phyloP scores from a whole-genome alignment of 352 stramenopile species.

The Pythium aristosporum region DNA sequence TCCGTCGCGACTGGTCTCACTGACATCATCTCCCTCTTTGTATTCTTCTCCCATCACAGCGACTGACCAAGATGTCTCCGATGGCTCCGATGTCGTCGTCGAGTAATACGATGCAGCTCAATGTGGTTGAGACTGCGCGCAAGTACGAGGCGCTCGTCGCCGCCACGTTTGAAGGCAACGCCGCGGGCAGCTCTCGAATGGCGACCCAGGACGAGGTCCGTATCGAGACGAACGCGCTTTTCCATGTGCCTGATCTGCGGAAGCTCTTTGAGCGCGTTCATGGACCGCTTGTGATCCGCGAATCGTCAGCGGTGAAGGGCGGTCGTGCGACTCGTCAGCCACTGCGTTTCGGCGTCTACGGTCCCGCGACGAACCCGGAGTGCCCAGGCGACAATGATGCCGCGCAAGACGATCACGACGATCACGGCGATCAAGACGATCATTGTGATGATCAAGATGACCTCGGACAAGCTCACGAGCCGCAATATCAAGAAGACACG shows the following conservation, averaged over 20 bases:
- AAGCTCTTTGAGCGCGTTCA: not conserved
- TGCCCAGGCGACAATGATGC: not conserved
- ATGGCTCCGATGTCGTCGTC: too few species aligned
- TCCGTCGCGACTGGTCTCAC: too few species aligned
- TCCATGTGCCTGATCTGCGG: not conserved
- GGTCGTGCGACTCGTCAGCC: not conserved
- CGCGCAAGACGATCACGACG: not conserved
- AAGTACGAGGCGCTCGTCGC: too few species aligned
- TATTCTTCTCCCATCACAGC: too few species aligned
- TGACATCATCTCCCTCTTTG: too few species aligned
- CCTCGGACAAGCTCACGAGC: too few species aligned
- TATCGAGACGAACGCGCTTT: not conserved
- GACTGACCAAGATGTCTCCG: too few species aligned
- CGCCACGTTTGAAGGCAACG: too few species aligned
- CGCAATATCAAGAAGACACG: too few species aligned
- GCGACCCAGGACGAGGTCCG: not conserved
- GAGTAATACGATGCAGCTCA: too few species aligned
- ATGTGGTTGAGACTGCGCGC: too few species aligned
- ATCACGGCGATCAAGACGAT: not conserved
- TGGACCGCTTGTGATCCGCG: not conserved
- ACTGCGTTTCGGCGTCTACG: not conserved
- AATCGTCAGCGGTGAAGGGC: not conserved
- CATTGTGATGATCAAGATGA: not conserved
- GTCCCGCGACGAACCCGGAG: not conserved
- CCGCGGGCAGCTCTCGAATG: too few species aligned